Evolutionary conservation across 305 asterid species (phyloP), one percentile per base, ranked within the genome.

Genomic region (Solanum hybrid): DNA sequence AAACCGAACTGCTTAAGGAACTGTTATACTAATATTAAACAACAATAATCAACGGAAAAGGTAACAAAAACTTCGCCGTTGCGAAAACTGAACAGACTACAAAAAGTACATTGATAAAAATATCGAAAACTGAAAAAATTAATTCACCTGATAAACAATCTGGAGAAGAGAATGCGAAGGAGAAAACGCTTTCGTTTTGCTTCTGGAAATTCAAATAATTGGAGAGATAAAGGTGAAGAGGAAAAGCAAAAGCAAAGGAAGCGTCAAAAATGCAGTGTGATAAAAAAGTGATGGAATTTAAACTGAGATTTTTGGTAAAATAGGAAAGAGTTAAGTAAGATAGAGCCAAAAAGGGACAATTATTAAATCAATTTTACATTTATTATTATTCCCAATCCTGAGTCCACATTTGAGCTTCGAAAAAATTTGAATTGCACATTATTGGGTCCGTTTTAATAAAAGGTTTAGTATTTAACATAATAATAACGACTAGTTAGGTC

Each of bases 221-320:
- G 89, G 85, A 87, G 42, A 87, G 89, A 87, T 40, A 87, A 72
- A 26, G 32, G 17, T 29, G 72, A n/a, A 82, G 87, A 42, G 71
- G 37, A 81, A 42, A 75, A 42, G 32, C 72, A 13, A 82, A 80
- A 79, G 73, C 38, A 82, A 84, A 46, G 40, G 40, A 84, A 29
- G 73, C 17, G 73, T 29, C 76, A 90, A 90, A 90, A 90, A 90
- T 88, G 88, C 56, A 42, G 73, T 4, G 77, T 56, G 89, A 89
- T 32, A 88, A 86, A 7, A 88, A 34, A 77, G 72, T 35, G 27
- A 66, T 6, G 20, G 36, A 60, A 75, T 90, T 75, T 60, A 27
- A 46, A 46, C 14, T 64, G 10, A 32, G 42, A 40, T 35, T 34
- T 88, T 32, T 38, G 17, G 22, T 36, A n/a, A 69, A 72, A 73